Evolutionary conservation across 2,329 filamentous ascomycete genomes (phyloP), one percentile per base, ranked within the genome.

Genomic region (Scedosporium apiospermum): DNA sequence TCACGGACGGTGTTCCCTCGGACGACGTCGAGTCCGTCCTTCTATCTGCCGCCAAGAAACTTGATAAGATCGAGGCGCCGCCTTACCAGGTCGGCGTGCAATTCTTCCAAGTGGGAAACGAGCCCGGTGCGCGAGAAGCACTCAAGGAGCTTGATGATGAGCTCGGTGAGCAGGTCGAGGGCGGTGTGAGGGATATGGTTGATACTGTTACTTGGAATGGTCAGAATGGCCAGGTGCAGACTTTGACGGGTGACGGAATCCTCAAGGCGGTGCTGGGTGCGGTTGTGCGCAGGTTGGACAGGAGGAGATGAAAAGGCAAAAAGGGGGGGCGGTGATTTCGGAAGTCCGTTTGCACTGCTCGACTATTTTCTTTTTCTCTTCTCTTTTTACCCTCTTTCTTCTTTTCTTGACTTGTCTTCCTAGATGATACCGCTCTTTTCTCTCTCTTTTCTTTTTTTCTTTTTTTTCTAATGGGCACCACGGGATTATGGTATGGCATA

Each of bases 71-170:
- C 6, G 81, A 87, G 7, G 91, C 91, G 0, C 85, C 88, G 3
- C 81, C 87, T 0, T 89, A 89, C 79, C 95, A 98, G 76, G 79
- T 97, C 7, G 93, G 93, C 41, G 85, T 98, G 63, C 93, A 98
- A 73, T 98, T 98, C 78, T 96, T 98, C 79, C 93, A 97, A 75
- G 89, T 98, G 55, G 93, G 95, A 63, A 81, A 83, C 59, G 90
- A 96, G 67, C 70, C 76, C 0, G 77, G 74, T 0, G 93, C 93
- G 0, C 79, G 80, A 1, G 74, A 80, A 66, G 85, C 88, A 62
- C 78, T 98, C 46, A 77, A 82, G 67, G 80, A 87, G 57, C 79
- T 98, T 6, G 93, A 98, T 70, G 90, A 97, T 71, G 82, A 82
- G 3, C 75, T 95, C 42, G 77, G 75, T 1, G 78, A 82, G 51